Percentiles rank a stretch among this genome's conserved stretches.
Evolutionary conservation across 2,329 filamentous ascomycete species (phyloP).

Genomic region (Aspergillus pseudoglaucus): DNA sequence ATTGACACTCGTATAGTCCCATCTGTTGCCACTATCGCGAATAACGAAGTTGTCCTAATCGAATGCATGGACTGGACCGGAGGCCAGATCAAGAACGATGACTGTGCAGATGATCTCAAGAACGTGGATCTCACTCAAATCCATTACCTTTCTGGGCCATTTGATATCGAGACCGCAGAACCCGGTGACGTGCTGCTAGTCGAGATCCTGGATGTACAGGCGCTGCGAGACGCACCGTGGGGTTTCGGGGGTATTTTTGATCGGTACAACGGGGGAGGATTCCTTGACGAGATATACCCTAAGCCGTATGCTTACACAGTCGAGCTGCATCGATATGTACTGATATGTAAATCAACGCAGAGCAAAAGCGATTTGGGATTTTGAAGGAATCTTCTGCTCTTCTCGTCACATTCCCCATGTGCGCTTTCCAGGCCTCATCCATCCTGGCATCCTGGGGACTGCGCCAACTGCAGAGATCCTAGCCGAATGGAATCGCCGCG

Average conservation of each 20-base stretch:
- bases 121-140: slow-evolving; percentile 77
- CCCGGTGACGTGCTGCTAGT: slow-evolving; percentile 80
- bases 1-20: slow-evolving; percentile 54
- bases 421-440: slow-evolving; percentile 81
- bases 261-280: slow-evolving; percentile 76
- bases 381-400: slow-evolving; percentile 72
- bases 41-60: slow-evolving; percentile 85
- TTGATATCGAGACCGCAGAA: slow-evolving; percentile 75
- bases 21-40: slow-evolving; percentile 63
- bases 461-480: slow-evolving; percentile 75
- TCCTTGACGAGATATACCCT: slow-evolving; percentile 80
- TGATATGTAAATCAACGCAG: slow-evolving; percentile 5
- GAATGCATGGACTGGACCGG: slow-evolving; percentile 77
- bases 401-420: slow-evolving; percentile 83
- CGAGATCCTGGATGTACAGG: slow-evolving; percentile 90
- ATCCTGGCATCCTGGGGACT: slow-evolving; percentile 85
- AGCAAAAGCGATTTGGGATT: slow-evolving; percentile 70
- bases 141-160: slow-evolving; percentile 85
- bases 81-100: slow-evolving; percentile 82
- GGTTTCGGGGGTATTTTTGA: slow-evolving; percentile 82
- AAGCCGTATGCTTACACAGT: slow-evolving; percentile 51
- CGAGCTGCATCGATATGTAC: too few relatives aligned
- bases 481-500: slow-evolving; percentile 74
- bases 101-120: slow-evolving; percentile 79
- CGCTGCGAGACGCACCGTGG: slow-evolving; percentile 78